These are phyloP conservation scores for Phytophthora vignae DNA, from an alignment of 352 stramenopile genomes.

Conservation along the genomic window DNA sequence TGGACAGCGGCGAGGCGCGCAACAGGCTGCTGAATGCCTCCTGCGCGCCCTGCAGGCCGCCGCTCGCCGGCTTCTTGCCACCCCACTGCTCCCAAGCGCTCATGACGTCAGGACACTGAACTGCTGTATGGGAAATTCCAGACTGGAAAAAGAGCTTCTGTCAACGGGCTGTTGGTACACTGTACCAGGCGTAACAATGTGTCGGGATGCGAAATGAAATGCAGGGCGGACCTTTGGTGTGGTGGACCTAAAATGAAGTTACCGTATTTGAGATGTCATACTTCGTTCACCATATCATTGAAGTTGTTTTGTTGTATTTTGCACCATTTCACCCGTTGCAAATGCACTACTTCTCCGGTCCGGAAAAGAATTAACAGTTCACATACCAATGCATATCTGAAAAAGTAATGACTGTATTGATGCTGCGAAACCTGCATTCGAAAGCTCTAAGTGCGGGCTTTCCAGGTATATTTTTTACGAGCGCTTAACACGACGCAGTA, in stretches of 20 bases:
- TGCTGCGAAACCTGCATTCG: no score
- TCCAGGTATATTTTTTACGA: no score
- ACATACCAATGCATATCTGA: no score
- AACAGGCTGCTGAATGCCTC: constrained; percentile 66
- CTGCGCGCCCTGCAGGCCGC: constrained; percentile 43
- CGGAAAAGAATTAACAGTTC: no score
- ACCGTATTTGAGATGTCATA: no score
- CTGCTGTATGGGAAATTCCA: background rate
- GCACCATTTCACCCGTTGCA: no score
- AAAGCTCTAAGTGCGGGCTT: no score
- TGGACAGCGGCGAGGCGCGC: constrained; percentile 56
- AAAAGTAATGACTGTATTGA: no score
- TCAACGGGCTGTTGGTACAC: background rate
- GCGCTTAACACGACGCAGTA: no score
- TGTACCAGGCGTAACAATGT: background rate
- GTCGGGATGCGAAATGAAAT: background rate
- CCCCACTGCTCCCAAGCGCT: constrained; percentile 83
- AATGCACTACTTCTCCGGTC: no score
- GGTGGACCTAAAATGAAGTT: background rate
- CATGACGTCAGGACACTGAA: constrained; percentile 10
- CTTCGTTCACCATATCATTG: no score
- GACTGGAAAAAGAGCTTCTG: background rate
- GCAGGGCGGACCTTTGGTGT: background rate
- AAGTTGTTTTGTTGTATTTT: no score
- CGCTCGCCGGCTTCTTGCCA: constrained; percentile 56